Conservation (phyloP, 2,329 filamentous ascomycete species). For the Catunica adiposa region DNA sequence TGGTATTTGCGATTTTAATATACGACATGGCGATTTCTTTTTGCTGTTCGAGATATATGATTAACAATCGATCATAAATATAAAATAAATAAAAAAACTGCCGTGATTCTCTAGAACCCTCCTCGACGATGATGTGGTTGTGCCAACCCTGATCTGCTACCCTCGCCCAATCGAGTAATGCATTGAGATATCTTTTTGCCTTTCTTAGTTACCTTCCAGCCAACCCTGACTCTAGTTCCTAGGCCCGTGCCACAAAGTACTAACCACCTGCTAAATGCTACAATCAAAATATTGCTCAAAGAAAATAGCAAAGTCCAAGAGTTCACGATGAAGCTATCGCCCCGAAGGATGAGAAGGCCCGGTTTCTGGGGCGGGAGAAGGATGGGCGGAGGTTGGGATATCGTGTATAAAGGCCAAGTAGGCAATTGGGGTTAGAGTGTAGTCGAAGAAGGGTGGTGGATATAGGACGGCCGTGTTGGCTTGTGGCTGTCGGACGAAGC, state of each 20-base stretch:
- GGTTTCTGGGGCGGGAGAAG: neutral
- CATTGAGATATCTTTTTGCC: neutral
- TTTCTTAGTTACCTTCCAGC: neutral
- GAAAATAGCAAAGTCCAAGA: neutral
- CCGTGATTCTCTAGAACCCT: too few relatives aligned
- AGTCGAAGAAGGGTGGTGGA: too few relatives aligned
- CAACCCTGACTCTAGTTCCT: neutral
- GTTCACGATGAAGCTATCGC: neutral
- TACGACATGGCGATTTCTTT: too few relatives aligned
- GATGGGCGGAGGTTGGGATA: neutral
- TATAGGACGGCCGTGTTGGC: neutral
- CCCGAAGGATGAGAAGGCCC: neutral
- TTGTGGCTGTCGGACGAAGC: neutral
- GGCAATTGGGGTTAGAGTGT: neutral
- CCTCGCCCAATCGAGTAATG: neutral
- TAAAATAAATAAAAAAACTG: too few relatives aligned
- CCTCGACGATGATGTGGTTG: too few relatives aligned
- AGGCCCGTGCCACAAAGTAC: neutral
- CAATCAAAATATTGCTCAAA: too few relatives aligned
- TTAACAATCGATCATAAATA: too few relatives aligned
- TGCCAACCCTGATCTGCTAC: neutral
- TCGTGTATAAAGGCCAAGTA: neutral
- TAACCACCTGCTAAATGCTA: too few relatives aligned
- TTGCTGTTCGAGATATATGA: too few relatives aligned
- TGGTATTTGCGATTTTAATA: too few relatives aligned